Evolutionary conservation across 306 rosid species (phyloP), one percentile per base, ranked within the genome.

Genomic region (Trifolium dubium): DNA sequence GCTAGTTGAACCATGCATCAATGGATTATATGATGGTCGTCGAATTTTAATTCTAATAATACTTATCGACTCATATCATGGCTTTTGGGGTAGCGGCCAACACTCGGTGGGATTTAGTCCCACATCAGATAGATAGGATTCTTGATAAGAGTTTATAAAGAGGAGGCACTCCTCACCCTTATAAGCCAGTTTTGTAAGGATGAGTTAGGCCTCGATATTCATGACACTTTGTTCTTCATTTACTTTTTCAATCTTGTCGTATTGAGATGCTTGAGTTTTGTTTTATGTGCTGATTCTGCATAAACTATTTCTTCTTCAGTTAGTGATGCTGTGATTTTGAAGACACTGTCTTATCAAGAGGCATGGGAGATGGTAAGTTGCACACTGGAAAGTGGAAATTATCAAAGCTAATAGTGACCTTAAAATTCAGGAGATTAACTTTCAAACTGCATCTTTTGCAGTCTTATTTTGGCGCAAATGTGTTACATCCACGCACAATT

Each of bases 401-500:
- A 32, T 78, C n/a, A 62, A 69, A 13, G 51, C 72, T 62, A 19
- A 18, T 68, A 61, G 9, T 67, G 64, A 60, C 49, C 63, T 69
- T 56, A 75, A 63, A 44, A 9, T 76, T 79, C 41, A 53, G 69
- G 69, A 47, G 58, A 73, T 69, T 86, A 75, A 85, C 80, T 76
- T 58, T 51, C 47, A 62, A 79, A 58, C 39, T 61, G 40, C 30
- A 62, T 68, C 29, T 55, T 71, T 47, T 86, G 87, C 90, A 94
- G 99, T 94, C 99, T 73, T 94, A 92, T 82, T 94, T 94, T 83
- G 99, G 99, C 73, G 99, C 99, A 80, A 94, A 94, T 86, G 99
- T 94, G 67, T 89, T 94, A 77, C 99, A 94, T 75, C 99, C 99
- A 44, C 96, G 96, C 64, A 92, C 97, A 78, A 94, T 90, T 73